Evolutionary conservation across 2,329 filamentous ascomycete species (phyloP), one percentile per base, ranked within the genome.

Genomic region (Verticillium isaacii): DNA sequence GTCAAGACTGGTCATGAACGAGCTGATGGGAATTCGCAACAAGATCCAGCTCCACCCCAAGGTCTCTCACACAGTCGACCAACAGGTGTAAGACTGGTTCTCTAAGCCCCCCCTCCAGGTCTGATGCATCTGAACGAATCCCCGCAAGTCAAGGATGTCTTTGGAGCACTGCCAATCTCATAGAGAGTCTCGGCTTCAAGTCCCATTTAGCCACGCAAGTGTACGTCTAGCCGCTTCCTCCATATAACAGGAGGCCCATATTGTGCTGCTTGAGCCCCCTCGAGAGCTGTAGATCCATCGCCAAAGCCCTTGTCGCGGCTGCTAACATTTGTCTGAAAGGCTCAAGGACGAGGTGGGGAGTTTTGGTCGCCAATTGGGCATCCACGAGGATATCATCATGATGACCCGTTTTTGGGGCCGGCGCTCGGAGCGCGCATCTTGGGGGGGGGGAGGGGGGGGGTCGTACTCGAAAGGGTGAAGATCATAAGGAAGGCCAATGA

Each of bases 1-100:
- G 29, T 56, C 59, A 15, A 29, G 64, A 67, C 45, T 34, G 54
- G 32, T 56, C 12, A 56, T 36, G 29, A 56, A n/a, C 29, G 29
- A 56, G 36, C 63, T 67, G 32, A 66, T 19, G 56, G 29, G 19
- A 37, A 45, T 60, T 19, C 34, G n/a, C 39, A 4, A 45, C 58
- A 75, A 78, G 60, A 85, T 97, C 56, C 93, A 97, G 72, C 94
- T 97, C 74, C 93, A 97, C 75, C 93, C 93, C 1, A 93, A 97
- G 74, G 84, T 97, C 37, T 88, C 85, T 15, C 87, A 92, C 71
- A 93, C 90, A 0, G 82, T 85, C 9, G 23, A 2, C 52, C 32
- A 55, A 17, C 36, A 56, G 29, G 56, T 9, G 19, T 23, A 23
- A 25, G 15, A 39, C n/a, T 7, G 55, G 8, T 37, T 57, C 32